Base-by-base conservation (phyloP, 1,284 basidiomycete species). In the Filobasidium uniguttulatum region DNA sequence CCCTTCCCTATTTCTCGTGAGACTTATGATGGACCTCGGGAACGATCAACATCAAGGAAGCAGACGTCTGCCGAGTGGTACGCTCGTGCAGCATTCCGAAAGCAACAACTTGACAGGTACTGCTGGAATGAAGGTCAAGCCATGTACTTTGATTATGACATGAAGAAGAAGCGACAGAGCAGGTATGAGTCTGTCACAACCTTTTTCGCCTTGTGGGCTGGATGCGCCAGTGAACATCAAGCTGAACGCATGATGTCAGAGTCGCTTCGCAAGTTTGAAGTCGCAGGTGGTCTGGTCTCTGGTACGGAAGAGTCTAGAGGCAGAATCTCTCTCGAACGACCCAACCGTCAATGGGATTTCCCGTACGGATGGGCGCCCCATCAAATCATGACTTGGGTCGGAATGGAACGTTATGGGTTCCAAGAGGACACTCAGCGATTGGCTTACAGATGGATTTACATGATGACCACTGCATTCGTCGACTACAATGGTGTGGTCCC, bases 401-500 rank as follows among this genome's bases (percentile, higher is more conserved):
- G 91, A 43, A 75, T 98, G 22, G 88, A 96, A 62, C 82, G 90
- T 47, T 98, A 98, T 64, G 91, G 91, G 2, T 96, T 90, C 66
- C 73, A 88, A 3, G 86, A 93, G 57, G 90, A 96, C 56, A 88
- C 91, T 0, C 85, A 93, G 56, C 77, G 94, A 36, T 73, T 97
- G 45, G 85, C 93, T 0, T 98, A 98, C 71, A 75, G 93, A 51
- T 98, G 88, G 81, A 75, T 94, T 17, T 97, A 96, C 74, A 94
- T 98, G 89, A 87, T 89, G 83, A 88, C 85, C 8, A 86, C 83
- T 0, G 84, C 84, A 2, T 85, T 87, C 56, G 86, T 90, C 49
- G 88, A 96, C 69, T 94, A 94, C 71, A 96, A 96, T 64, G 91
- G 91, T 14, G 85, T 94, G 34, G 90, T 97, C 2, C 89, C 91